Percentiles rank a stretch among this genome's conserved stretches.
Conservation (phyloP, 1,139 yeast genomes). For the Blastobotrys malaysiensis region DNA sequence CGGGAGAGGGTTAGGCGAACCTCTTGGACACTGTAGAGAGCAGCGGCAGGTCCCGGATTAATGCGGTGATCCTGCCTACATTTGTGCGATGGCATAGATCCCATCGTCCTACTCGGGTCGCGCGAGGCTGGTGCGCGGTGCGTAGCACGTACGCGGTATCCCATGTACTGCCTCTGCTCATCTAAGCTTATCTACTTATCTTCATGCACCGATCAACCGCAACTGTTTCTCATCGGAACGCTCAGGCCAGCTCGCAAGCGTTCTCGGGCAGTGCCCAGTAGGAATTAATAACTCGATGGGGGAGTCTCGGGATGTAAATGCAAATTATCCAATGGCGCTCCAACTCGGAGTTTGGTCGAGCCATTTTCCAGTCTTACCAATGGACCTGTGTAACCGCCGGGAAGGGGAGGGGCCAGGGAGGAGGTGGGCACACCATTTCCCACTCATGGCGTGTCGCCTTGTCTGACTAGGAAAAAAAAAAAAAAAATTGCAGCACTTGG, state of each 20-base stretch:
- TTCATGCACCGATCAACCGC: not conserved
- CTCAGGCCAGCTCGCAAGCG: too few relatives aligned
- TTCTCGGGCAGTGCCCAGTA: too few relatives aligned
- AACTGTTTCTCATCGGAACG: not conserved
- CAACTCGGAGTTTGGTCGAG: too few relatives aligned
- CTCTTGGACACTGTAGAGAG: not conserved
- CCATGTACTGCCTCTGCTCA: not conserved
- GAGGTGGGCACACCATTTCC: not conserved
- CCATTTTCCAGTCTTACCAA: too few relatives aligned
- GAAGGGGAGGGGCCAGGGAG: too few relatives aligned
- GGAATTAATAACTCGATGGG: too few relatives aligned
- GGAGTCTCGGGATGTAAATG: too few relatives aligned
- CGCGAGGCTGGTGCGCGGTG: too few relatives aligned
- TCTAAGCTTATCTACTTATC: not conserved
- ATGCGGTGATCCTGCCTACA: not conserved
- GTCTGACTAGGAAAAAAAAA: not conserved
- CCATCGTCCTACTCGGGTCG: not conserved
- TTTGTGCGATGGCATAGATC: not conserved
- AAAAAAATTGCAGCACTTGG: not conserved
- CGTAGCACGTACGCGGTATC: not conserved
- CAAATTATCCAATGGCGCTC: too few relatives aligned
- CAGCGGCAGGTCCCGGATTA: not conserved
- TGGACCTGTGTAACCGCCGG: too few relatives aligned
- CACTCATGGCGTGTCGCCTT: not conserved
- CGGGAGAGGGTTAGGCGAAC: not conserved